Evolutionary conservation across 2,329 filamentous ascomycete genomes (phyloP).

Genomic region (Cladophialophora exuberans): DNA sequence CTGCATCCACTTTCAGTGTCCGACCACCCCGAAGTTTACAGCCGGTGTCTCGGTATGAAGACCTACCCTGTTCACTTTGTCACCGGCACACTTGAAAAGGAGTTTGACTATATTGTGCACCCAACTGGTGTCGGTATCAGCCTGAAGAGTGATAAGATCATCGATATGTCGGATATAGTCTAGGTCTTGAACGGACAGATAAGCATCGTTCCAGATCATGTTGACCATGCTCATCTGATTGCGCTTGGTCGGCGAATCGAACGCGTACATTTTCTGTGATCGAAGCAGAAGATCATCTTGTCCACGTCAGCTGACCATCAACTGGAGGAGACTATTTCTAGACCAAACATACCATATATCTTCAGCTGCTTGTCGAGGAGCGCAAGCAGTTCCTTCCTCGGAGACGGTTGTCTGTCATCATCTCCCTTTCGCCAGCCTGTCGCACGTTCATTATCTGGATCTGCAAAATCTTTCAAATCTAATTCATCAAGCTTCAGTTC

Average conservation of each 20-base stretch:
- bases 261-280: conserved; percentile 10
- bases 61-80: too few species aligned
- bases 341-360: conserved; percentile 9
- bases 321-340: too few species aligned
- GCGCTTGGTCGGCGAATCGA: background rate
- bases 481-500: conserved; percentile 34
- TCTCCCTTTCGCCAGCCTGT: conserved; percentile 8
- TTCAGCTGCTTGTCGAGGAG: conserved; percentile 11
- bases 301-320: background rate
- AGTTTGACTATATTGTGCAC: conserved; percentile 12
- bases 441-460: background rate
- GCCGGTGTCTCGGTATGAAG: too few species aligned
- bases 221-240: conserved; percentile 11
- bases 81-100: background rate
- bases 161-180: conserved; percentile 23
- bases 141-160: conserved; percentile 15
- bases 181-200: conserved; percentile 4
- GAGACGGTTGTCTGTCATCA: conserved; percentile 12
- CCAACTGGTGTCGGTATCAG: conserved; percentile 16
- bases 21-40: too few species aligned
- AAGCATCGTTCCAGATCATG: conserved; percentile 19
- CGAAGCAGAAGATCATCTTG: conserved; percentile 19
- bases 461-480: conserved; percentile 12
- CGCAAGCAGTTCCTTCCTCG: conserved; percentile 8
- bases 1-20: background rate